These are phyloP conservation scores for Periconia sp. DNA, from an alignment of 2,329 filamentous ascomycete genomes.

Conservation along the genomic window DNA sequence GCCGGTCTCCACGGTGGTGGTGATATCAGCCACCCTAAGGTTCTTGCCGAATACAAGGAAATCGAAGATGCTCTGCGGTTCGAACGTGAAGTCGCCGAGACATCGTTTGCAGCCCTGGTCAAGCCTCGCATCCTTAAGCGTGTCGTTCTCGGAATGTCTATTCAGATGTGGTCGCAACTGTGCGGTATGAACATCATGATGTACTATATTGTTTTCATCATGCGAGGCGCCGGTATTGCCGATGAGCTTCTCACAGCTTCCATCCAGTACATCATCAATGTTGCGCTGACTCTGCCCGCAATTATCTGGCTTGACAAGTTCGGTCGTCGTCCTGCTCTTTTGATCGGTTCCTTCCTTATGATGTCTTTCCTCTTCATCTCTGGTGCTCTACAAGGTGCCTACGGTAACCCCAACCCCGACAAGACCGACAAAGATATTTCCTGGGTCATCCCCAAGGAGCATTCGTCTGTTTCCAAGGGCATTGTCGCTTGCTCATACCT, in stretches of 20 bases:
- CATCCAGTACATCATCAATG: conserved; percentile 67
- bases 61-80: conserved; percentile 58
- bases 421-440: conserved; percentile 48
- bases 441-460: conserved; percentile 59
- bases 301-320: conserved; percentile 62
- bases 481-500: conserved; percentile 50
- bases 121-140: conserved; percentile 58
- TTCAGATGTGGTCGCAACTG: conserved; percentile 63
- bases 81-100: conserved; percentile 55
- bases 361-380: conserved; percentile 62
- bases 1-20: conserved; percentile 62
- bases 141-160: conserved; percentile 59
- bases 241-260: conserved; percentile 61
- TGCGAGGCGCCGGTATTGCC: conserved; percentile 59
- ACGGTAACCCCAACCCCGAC: conserved; percentile 49
- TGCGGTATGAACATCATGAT: conserved; percentile 63
- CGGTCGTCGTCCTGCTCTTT: conserved; percentile 59
- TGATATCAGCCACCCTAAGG: conserved; percentile 58
- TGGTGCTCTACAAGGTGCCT: conserved; percentile 61
- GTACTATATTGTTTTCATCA: conserved; percentile 64
- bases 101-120: conserved; percentile 54
- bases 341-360: conserved; percentile 60
- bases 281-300: conserved; percentile 60
- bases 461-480: conserved; percentile 57
- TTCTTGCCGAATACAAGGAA: conserved; percentile 65